phyloP scores from a whole-genome alignment of 2,329 filamentous ascomycete genomes.

The Fusarium sp. region DNA sequence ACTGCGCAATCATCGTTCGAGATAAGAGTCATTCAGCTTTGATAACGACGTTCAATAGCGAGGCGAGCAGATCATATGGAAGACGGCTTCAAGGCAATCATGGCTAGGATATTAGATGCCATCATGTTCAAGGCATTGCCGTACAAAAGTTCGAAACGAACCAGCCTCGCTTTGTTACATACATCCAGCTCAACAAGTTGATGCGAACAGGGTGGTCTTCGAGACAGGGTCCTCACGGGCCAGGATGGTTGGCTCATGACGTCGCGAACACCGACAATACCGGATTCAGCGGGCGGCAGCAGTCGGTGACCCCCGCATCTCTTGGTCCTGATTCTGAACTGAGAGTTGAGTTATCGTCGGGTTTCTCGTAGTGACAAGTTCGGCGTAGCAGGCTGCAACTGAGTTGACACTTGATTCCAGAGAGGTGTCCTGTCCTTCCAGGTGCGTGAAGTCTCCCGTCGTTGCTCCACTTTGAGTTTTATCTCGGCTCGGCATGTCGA shows the following conservation, averaged over 20 bases:
- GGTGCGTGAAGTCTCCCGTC: not conserved
- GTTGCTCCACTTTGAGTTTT: conserved; percentile 13
- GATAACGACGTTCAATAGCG: not conserved
- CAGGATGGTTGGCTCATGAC: conserved; percentile 39
- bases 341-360: not conserved
- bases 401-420: conserved; percentile 1
- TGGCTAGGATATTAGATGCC: not conserved
- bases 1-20: conserved; percentile 5
- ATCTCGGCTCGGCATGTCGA: conserved; percentile 9
- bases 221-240: conserved; percentile 29
- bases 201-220: conserved; percentile 25
- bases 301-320: conserved; percentile 36
- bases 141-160: not conserved
- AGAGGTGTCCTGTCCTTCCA: conserved; percentile 5
- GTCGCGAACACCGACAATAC: conserved; percentile 27
- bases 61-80: not conserved
- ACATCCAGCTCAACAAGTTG: conserved; percentile 11
- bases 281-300: conserved; percentile 30
- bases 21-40: conserved; percentile 5
- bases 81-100: not conserved
- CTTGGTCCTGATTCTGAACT: not conserved
- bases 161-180: conserved; percentile 12
- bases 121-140: not conserved
- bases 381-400: conserved; percentile 27
- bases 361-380: conserved; percentile 18